Evolutionary conservation across 106 monocot species (phyloP).

Genomic region (Dendrobium catenatum): DNA sequence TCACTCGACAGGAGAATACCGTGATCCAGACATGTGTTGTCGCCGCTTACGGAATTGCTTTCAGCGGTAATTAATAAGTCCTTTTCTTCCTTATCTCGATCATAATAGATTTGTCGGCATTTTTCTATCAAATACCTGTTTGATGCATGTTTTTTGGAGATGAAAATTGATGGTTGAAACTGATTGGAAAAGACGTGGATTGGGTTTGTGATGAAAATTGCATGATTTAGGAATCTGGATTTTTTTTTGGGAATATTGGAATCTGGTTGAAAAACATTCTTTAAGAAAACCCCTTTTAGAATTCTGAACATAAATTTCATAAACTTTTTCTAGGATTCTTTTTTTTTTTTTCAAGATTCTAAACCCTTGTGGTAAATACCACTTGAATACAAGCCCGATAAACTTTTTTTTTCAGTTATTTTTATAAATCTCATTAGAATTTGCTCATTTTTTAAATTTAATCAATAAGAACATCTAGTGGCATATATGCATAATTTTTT

Average conservation of each 20-base stretch:
- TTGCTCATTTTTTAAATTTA: no score
- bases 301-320: not conserved
- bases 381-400: no score
- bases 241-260: no score
- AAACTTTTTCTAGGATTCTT: no score
- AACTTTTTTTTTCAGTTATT: no score
- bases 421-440: no score
- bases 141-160: not conserved
- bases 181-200: not conserved
- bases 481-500: no score
- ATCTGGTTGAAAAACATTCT: not conserved
- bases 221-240: not conserved
- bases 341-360: no score
- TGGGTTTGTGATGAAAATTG: not conserved
- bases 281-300: not conserved
- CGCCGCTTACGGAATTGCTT: slow-evolving; percentile 64
- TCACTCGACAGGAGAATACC: slow-evolving; percentile 85
- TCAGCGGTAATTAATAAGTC: slow-evolving; percentile 33
- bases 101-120: not conserved
- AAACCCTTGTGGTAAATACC: no score
- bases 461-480: no score
- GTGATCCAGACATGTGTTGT: slow-evolving; percentile 82
- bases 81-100: not conserved
- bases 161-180: not conserved
- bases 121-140: not conserved